Percentiles rank a stretch among this genome's conserved stretches.
These are phyloP conservation scores for Candida ulmi DNA, from an alignment of 805 yeast genomes.

Conservation along the genomic window DNA sequence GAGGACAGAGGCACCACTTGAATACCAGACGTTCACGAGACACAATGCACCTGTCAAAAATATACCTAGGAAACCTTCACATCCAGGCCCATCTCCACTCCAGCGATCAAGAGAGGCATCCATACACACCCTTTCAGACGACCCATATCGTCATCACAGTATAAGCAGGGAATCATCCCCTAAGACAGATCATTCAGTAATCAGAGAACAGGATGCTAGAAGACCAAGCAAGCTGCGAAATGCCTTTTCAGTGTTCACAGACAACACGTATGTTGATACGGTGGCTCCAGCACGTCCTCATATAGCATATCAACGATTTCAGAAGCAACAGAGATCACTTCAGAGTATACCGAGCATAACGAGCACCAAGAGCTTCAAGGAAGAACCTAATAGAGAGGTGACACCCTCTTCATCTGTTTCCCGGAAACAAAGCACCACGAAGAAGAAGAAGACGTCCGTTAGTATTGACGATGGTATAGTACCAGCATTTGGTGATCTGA, in stretches of 20 bases:
- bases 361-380: too few relatives aligned
- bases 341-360: too few relatives aligned
- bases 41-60: conserved; percentile 14
- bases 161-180: neutral
- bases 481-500: conserved; percentile 21
- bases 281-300: neutral
- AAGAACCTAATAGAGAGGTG: neutral
- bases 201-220: too few relatives aligned
- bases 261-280: neutral
- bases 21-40: conserved; percentile 2
- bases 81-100: neutral
- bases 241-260: neutral
- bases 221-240: neutral
- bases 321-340: neutral
- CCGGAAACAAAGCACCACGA: too few relatives aligned
- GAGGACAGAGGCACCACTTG: neutral
- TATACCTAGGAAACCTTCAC: conserved; percentile 4
- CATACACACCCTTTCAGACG: conserved; percentile 3
- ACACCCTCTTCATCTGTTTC: too few relatives aligned
- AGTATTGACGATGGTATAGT: conserved; percentile 18
- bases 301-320: neutral
- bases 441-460: conserved; percentile 7
- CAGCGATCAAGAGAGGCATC: conserved; percentile 14
- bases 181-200: neutral
- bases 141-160: neutral